phyloP scores from a whole-genome alignment of 306 rosid genomes.

The Echinosophora koreensis region DNA sequence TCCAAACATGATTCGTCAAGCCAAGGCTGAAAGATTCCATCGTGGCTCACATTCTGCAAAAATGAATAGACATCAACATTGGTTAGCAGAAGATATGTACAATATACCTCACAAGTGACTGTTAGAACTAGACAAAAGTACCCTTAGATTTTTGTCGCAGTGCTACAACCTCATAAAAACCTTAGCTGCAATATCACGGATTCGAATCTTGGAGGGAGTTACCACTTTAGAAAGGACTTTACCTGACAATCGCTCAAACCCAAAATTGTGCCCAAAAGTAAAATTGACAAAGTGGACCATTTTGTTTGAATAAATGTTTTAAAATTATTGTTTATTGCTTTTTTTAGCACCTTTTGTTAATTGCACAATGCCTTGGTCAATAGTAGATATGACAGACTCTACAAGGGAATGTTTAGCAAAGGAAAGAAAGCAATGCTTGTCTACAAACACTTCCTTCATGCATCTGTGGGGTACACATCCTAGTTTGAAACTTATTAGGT shows the following conservation, averaged over 20 bases:
- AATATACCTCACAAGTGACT: background rate
- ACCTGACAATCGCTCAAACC: background rate
- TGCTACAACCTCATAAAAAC: background rate
- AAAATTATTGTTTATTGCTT: background rate
- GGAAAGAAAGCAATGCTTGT: background rate
- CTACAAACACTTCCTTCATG: background rate
- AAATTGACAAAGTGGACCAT: background rate
- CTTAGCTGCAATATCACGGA: background rate
- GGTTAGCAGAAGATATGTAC: constrained; percentile 4
- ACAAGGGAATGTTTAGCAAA: background rate
- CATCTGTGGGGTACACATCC: background rate
- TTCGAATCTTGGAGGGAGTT: background rate
- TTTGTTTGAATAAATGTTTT: background rate
- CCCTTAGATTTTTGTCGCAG: background rate
- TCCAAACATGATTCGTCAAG: constrained; percentile 55
- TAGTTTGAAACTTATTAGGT: too few species aligned
- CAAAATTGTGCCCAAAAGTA: background rate
- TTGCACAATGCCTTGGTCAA: background rate
- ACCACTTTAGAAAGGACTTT: background rate
- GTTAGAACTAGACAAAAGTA: background rate
- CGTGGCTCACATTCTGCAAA: constrained; percentile 58
- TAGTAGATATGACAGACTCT: background rate
- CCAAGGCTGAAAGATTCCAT: constrained; percentile 74
- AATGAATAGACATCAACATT: background rate
- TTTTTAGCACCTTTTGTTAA: background rate